Base-by-base conservation (phyloP, 2,329 filamentous ascomycete genomes). In the Hypoxylon sp. region DNA sequence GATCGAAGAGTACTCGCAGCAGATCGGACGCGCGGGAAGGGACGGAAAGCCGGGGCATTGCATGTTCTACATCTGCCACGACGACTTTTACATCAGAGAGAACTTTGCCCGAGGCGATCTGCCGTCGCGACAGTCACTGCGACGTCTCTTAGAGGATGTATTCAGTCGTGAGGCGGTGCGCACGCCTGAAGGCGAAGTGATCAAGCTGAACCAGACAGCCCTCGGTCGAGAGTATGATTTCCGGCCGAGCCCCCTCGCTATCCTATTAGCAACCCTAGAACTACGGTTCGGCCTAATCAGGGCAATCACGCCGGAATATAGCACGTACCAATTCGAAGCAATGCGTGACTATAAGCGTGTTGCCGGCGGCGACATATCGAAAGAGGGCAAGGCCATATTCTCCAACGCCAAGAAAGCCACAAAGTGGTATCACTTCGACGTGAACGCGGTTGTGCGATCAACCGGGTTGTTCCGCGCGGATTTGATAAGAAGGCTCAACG, bases 251-350 rank as follows among this genome's bases (percentile, higher is more conserved):
- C 79, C 83, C 0, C 75, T 89, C 5, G 76, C 77, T 39, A 83
- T 85, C 52, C 80, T 89, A 15, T 87, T 87, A 53, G 85, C 87
- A 0, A 81, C 85, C n/a, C 76, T 90, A 1, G 87, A 90, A 70
- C 77, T 89, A 4, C 82, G 81, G 2, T 88, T 87, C 62, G 78
- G 78, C 0, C 76, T 89, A 0, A 78, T 89, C 28, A 80, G 87
- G 20, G 85, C 82, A 15, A 83, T 81, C 17, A 89, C 82, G 0
- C 85, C 82, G 0, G 83, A 87, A 41, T 89, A 88, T 62, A 82
- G 79, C 6, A 77, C 79, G 1, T 89, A 89, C 72, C 79, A 79
- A 30, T 89, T 82, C 67, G 78, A 78, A 47, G 74, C 76, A 11
- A 76, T 65, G 2, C 46, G 65, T 0, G 69, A 52, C 1, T 81